These are phyloP conservation scores for Flaveria trinervia DNA, from an alignment of 129 eudicot genomes.

Conservation along the genomic window DNA sequence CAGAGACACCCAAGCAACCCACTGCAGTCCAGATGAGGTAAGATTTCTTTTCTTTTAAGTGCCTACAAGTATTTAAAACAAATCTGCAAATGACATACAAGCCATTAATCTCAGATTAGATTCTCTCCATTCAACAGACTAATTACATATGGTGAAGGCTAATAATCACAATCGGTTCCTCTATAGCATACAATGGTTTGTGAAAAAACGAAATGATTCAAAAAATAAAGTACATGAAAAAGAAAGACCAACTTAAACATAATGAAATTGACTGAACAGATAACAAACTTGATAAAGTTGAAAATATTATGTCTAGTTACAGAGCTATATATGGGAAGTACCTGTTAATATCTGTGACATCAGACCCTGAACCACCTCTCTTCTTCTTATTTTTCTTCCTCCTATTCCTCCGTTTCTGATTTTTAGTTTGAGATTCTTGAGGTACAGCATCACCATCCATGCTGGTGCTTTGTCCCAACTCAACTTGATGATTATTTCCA, in stretches of 20 bases:
- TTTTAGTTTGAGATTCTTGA: slow-evolving; percentile 43
- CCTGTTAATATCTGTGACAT: slow-evolving; percentile 70
- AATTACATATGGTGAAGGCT: slow-evolving; percentile 9
- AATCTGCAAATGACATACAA: slow-evolving; percentile 51
- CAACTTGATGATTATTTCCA: slow-evolving; percentile 39
- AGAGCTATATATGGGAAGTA: slow-evolving; percentile 16
- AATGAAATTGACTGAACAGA: neutral
- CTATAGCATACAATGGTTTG: neutral
- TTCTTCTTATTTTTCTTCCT: slow-evolving; percentile 51
- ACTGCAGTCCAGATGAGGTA: slow-evolving; percentile 88
- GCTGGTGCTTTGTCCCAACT: slow-evolving; percentile 33
- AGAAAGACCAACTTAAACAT: neutral
- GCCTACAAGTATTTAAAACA: slow-evolving; percentile 71
- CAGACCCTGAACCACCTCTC: slow-evolving; percentile 46
- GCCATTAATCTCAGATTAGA: slow-evolving; percentile 24
- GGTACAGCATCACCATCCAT: slow-evolving; percentile 25
- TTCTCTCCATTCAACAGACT: neutral
- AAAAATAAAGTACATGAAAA: neutral
- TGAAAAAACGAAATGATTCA: neutral
- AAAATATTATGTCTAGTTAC: slow-evolving; percentile 1
- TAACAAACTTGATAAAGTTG: neutral
- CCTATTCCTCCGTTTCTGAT: slow-evolving; percentile 40
- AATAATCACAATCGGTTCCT: neutral
- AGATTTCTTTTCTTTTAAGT: slow-evolving; percentile 70
- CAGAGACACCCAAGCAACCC: slow-evolving; percentile 85